Conservation (phyloP, 192 early-diverging fungal genomes). For the Backusella liffmaniae region DNA sequence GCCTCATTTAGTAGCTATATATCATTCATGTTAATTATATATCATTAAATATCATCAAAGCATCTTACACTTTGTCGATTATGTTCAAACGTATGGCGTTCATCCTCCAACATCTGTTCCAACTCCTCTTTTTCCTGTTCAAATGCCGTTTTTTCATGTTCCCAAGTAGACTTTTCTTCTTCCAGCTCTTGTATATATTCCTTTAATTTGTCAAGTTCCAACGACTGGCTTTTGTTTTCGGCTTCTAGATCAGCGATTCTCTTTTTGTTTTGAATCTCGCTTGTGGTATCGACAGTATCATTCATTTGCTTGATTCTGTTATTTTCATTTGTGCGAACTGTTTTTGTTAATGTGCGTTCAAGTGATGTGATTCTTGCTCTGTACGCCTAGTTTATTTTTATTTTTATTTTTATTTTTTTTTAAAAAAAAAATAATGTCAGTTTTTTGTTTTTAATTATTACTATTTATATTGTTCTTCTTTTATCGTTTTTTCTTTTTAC, state of each 20-base stretch:
- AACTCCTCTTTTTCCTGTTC: conserved; percentile 19
- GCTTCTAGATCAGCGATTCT: neutral
- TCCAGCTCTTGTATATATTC: neutral
- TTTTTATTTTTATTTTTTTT: too few species aligned
- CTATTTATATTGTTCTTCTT: neutral
- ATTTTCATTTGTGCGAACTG: neutral
- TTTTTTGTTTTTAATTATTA: neutral
- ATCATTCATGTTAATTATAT: neutral
- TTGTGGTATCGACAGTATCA: neutral
- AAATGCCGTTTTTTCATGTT: neutral
- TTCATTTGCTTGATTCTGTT: neutral
- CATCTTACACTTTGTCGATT: conserved; percentile 32
- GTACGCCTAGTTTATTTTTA: conserved; percentile 14
- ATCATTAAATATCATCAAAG: neutral
- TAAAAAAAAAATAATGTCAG: neutral
- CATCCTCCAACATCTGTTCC: conserved; percentile 32
- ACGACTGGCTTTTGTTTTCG: neutral
- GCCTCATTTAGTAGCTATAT: conserved; percentile 33
- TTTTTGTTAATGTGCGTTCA: neutral
- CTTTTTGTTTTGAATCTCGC: neutral
- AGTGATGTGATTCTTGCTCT: conserved; percentile 17
- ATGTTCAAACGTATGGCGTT: conserved; percentile 29
- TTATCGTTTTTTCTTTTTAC: conserved; percentile 5
- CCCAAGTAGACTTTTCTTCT: neutral
- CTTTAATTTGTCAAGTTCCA: conserved; percentile 7